Evolutionary conservation across 257 asterid species (phyloP).

Genomic region (Ilex aquifolium): DNA sequence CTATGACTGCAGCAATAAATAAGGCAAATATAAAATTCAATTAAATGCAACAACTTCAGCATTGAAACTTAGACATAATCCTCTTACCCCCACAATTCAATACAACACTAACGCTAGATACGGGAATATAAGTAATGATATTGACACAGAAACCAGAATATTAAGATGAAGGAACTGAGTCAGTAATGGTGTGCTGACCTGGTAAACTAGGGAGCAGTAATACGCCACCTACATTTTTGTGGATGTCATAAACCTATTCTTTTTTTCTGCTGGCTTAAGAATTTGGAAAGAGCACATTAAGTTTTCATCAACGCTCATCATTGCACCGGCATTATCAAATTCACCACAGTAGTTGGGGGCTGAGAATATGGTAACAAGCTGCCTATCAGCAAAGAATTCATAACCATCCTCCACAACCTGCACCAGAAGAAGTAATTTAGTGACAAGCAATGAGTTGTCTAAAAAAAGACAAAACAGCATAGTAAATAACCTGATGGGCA

Average conservation of each 20-base stretch:
- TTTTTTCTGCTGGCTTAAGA: not conserved
- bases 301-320: not conserved
- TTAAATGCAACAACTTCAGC: too few relatives aligned
- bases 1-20: too few relatives aligned
- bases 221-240: not conserved
- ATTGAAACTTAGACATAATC: too few relatives aligned
- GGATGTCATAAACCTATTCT: not conserved
- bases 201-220: too few relatives aligned
- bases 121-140: too few relatives aligned
- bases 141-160: too few relatives aligned
- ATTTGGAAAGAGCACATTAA: constrained; percentile 1
- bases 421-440: not conserved
- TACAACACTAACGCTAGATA: too few relatives aligned
- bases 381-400: not conserved
- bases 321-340: not conserved
- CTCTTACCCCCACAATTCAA: too few relatives aligned
- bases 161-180: too few relatives aligned
- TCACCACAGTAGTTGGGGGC: too few relatives aligned
- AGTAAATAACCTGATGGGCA: not conserved
- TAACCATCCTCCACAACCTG: constrained; percentile 3
- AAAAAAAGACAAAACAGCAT: not conserved
- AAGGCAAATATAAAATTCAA: too few relatives aligned
- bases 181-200: too few relatives aligned
- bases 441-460: not conserved
- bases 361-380: not conserved